phyloP scores from a whole-genome alignment of 345 rosid genomes.

The Eutrema heterophyllum region DNA sequence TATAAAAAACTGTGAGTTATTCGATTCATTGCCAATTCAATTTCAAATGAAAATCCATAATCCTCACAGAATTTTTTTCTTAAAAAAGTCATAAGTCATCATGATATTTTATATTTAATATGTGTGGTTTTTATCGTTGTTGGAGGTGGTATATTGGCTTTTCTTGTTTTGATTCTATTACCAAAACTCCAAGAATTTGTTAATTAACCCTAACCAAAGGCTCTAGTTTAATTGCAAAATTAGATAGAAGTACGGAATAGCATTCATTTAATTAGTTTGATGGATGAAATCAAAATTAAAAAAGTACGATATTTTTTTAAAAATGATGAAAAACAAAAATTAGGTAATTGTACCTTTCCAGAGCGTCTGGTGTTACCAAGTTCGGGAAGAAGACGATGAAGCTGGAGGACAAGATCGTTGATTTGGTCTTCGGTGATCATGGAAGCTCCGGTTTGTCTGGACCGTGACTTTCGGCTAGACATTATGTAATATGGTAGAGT shows the following conservation, averaged over 20 bases:
- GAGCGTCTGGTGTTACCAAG: conserved; percentile 52
- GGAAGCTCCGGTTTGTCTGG: conserved; percentile 62
- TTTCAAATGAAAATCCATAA: too few relatives aligned
- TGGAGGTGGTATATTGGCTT: too few relatives aligned
- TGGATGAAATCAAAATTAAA: not conserved
- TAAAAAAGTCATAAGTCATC: too few relatives aligned
- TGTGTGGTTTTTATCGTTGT: too few relatives aligned
- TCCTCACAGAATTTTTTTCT: too few relatives aligned
- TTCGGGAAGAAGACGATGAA: conserved; percentile 88
- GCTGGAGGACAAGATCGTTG: conserved; percentile 76
- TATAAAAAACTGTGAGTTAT: not conserved
- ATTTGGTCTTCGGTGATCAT: conserved; percentile 90
- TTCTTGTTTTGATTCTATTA: too few relatives aligned
- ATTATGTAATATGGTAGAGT: conserved; percentile 26
- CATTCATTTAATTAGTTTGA: not conserved
- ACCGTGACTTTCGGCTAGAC: conserved; percentile 81
- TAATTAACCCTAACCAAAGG: too few relatives aligned
- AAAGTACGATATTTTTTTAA: not conserved
- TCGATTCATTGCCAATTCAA: not conserved
- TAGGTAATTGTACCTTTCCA: conserved; percentile 46
- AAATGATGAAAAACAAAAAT: not conserved
- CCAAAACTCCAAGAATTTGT: too few relatives aligned
- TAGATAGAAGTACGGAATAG: not conserved
- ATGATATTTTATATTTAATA: too few relatives aligned
- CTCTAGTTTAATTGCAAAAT: not conserved